Evolutionary conservation across 2,329 filamentous ascomycete genomes (phyloP).

Genomic region (Pestalotiopsis sp.): DNA sequence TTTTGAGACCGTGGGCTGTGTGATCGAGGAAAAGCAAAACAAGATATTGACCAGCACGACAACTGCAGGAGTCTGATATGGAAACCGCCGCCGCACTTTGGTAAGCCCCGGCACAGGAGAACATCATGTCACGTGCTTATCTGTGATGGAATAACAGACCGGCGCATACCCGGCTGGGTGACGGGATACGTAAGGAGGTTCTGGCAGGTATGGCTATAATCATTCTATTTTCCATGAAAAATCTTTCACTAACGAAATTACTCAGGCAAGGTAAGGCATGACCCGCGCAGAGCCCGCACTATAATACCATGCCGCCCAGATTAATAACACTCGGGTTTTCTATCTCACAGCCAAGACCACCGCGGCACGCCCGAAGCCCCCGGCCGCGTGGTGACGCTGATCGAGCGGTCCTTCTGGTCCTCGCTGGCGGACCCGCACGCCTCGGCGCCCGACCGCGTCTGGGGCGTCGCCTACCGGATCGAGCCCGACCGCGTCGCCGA

Average conservation of each 20-base stretch:
- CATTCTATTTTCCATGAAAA: not conserved
- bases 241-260: not conserved
- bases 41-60: not conserved
- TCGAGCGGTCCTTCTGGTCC: conserved; percentile 82
- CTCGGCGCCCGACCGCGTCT: conserved; percentile 68
- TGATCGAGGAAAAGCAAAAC: not conserved
- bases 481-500: conserved; percentile 70
- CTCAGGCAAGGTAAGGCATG: conserved; percentile 25
- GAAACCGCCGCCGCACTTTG: conserved; percentile 96
- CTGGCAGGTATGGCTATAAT: conserved; percentile 77
- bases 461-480: conserved; percentile 93
- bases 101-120: conserved; percentile 50
- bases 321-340: no score
- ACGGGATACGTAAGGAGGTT: conserved; percentile 93
- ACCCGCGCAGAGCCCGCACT: not conserved
- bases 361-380: conserved; percentile 86
- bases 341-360: conserved; percentile 76
- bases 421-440: conserved; percentile 71
- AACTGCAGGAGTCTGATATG: conserved; percentile 82
- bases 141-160: conserved; percentile 57
- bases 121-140: not conserved
- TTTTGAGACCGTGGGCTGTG: not conserved
- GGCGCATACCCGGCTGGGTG: conserved; percentile 85
- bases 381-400: conserved; percentile 90
- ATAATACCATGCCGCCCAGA: not conserved